Evolutionary conservation across 768 basidiomycete genomes (phyloP), one percentile per base, ranked within the genome.

Genomic region (Lyophyllum atratum): DNA sequence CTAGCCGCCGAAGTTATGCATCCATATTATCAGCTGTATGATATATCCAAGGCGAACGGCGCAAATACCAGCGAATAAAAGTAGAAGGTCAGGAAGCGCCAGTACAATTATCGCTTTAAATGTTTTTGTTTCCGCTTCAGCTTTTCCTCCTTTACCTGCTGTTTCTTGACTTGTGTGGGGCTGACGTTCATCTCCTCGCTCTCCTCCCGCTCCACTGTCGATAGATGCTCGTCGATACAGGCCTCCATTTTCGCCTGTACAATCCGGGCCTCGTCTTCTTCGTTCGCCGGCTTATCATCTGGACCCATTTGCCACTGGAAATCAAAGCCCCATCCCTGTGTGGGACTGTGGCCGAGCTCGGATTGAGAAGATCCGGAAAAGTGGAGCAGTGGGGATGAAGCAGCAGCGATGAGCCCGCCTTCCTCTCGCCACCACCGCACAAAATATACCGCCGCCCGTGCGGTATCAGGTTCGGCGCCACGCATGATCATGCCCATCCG

Each of bases 341-440:
- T 67, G 34, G 55, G 56, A 44, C 51, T 24, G 26, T 50, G 39
- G 24, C 37, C 52, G 6, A 43, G 26, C n/a, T 52, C 56, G 4
- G 63, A 47, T 33, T 47, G 28, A 39, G 57, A 48, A 54, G 59
- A 45, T 53, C 54, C 55, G 4, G 52, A 25, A 8, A 61, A 54
- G 37, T 60, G 61, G 28, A 65, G 69, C 54, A 75, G 74, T 22
- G 73, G 71, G 11, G 79, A 73, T n/a, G n/a, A n/a, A 25, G 85
- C 80, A 55, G 86, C 84, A 58, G 83, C 75, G 43, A 82, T 70
- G 47, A 84, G 73, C 6, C 86, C 80, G 51, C 89, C 90, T 63
- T 89, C 82, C 47, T 83, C 84, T 40, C 96, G 85, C 87, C 95
- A 99, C 83, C 93, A 93, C 44, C 84, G 79, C 40, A 98, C 82